Percentiles rank a stretch among this genome's conserved stretches.
Conservation (phyloP, 176 grass and related monocot genomes). For the Sorghum bicolor region DNA sequence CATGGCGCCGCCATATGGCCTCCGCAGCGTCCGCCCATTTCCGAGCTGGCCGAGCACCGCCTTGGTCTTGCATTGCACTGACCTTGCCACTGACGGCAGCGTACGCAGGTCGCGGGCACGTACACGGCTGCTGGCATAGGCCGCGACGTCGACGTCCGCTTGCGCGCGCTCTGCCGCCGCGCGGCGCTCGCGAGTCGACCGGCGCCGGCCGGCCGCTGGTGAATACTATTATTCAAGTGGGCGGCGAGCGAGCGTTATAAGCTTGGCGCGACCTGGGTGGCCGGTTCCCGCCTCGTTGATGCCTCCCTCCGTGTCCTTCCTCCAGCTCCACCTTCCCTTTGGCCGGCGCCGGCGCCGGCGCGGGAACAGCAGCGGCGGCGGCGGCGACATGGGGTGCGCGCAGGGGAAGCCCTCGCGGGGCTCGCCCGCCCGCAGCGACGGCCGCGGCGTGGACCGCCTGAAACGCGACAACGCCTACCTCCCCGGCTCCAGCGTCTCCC, state of each 20-base stretch:
- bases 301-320: slow-evolving; percentile 32
- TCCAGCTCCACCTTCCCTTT: neutral
- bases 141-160: neutral
- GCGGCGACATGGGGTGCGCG: slow-evolving; percentile 49
- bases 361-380: neutral
- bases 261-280: neutral
- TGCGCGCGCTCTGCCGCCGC: neutral
- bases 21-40: neutral
- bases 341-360: neutral
- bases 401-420: slow-evolving; percentile 43
- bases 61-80: neutral
- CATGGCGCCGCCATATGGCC: slow-evolving; percentile 6
- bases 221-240: slow-evolving; percentile 1
- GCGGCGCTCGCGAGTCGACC: neutral
- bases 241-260: slow-evolving; percentile 18
- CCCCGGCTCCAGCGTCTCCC: neutral
- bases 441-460: slow-evolving; percentile 32
- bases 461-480: slow-evolving; percentile 31
- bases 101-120: neutral
- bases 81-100: neutral
- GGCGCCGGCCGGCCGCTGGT: slow-evolving; percentile 3
- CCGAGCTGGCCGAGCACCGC: neutral
- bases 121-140: neutral
- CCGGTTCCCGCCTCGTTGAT: slow-evolving; percentile 32
- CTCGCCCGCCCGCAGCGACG: slow-evolving; percentile 42